Evolutionary conservation across 495 filamentous ascomycete genomes (phyloP).

Genomic region (Bacidia gigantensis): DNA sequence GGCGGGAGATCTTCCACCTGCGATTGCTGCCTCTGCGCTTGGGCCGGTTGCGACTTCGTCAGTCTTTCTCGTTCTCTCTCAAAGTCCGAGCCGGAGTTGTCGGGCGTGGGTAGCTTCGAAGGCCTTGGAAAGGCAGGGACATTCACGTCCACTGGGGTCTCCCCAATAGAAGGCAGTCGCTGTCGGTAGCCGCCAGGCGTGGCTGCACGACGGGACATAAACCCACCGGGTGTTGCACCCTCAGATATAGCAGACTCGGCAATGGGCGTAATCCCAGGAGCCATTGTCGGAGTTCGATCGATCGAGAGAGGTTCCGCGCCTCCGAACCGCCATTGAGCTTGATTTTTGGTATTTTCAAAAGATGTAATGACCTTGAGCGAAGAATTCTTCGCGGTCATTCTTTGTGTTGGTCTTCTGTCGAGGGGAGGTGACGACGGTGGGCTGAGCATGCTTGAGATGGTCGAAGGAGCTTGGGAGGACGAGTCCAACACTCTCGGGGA

Average conservation of each 20-base stretch:
- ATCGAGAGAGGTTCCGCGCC: constrained; percentile 55
- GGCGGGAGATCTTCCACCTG: constrained; percentile 19
- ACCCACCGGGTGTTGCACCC: constrained; percentile 50
- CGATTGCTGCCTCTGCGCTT: constrained; percentile 16
- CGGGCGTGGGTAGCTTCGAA: constrained; percentile 27
- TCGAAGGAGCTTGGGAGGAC: constrained; percentile 48
- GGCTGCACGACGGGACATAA: constrained; percentile 50
- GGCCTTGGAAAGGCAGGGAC: constrained; percentile 32
- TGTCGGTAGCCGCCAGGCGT: constrained; percentile 60
- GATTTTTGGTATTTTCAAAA: constrained; percentile 42
- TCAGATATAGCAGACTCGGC: constrained; percentile 81
- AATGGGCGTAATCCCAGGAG: constrained; percentile 74
- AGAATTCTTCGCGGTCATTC: constrained; percentile 55
- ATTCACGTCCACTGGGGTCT: constrained; percentile 48
- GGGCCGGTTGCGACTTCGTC: constrained; percentile 22
- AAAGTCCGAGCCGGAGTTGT: constrained; percentile 37
- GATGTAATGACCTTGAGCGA: constrained; percentile 85
- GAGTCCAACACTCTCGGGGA: constrained; percentile 22
- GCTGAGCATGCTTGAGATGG: constrained; percentile 39
- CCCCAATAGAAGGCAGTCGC: constrained; percentile 73
- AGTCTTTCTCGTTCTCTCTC: constrained; percentile 24
- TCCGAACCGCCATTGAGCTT: constrained; percentile 39
- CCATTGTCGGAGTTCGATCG: constrained; percentile 62
- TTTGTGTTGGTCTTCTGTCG: constrained; percentile 20
- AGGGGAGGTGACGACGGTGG: constrained; percentile 36